These are phyloP conservation scores for Polyporus arcularius DNA, from an alignment of 768 basidiomycete genomes.

Conservation along the genomic window DNA sequence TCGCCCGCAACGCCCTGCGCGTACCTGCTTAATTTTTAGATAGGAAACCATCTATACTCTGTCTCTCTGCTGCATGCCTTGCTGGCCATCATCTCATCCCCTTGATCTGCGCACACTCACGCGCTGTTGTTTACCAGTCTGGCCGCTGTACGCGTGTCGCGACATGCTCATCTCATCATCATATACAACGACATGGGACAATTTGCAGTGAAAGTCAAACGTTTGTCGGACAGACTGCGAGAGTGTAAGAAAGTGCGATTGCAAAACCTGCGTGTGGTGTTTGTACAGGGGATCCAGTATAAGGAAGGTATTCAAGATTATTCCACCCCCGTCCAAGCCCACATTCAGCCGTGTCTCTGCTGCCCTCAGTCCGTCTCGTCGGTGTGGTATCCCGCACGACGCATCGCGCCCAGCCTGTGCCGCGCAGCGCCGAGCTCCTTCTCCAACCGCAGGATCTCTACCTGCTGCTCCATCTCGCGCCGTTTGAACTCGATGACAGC, in stretches of 20 bases:
- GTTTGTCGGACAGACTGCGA: background rate
- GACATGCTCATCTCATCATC: background rate
- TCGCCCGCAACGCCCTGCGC: conserved; percentile 3
- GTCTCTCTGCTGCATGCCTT: background rate
- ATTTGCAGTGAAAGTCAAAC: no score
- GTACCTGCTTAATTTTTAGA: conserved; percentile 3
- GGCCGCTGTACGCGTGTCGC: background rate
- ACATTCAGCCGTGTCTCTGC: background rate
- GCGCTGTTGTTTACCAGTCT: background rate
- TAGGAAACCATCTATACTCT: background rate
- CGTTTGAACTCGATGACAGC: conserved; percentile 94
- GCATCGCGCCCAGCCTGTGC: conserved; percentile 80
- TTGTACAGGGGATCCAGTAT: conserved; percentile 5
- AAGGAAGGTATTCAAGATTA: background rate
- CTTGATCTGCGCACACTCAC: background rate
- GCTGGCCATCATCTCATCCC: background rate
- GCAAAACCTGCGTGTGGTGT: background rate
- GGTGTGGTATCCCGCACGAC: conserved; percentile 87
- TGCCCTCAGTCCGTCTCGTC: conserved; percentile 49
- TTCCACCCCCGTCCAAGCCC: background rate
- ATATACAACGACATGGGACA: background rate
- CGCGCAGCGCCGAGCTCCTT: conserved; percentile 91
- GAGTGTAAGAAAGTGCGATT: background rate
- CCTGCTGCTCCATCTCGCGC: conserved; percentile 98
- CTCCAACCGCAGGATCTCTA: conserved; percentile 95